Conservation (phyloP, 1,284 basidiomycete genomes). For the Tylopilus sp. region DNA sequence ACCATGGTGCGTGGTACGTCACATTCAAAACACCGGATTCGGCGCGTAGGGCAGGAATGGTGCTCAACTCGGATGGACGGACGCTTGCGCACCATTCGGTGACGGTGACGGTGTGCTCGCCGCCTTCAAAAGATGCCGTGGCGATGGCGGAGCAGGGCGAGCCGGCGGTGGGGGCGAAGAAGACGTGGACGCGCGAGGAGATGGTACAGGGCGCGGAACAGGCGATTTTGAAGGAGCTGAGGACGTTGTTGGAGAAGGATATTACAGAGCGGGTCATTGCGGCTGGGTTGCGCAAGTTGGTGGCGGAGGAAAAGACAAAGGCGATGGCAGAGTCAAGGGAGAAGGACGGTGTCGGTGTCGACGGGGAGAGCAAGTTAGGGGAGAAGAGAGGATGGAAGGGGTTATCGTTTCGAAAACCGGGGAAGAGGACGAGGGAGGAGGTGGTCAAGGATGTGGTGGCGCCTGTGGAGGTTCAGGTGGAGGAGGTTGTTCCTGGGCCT, state of each 20-base stretch:
- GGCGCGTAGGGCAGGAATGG: constrained; percentile 59
- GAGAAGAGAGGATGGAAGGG: constrained; percentile 55
- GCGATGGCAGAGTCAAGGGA: constrained; percentile 48
- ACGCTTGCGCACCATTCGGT: constrained; percentile 60
- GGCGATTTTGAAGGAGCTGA: constrained; percentile 62
- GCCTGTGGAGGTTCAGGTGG: constrained; percentile 33
- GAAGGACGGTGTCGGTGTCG: constrained; percentile 23
- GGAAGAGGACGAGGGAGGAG: constrained; percentile 41
- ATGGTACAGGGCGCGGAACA: constrained; percentile 58
- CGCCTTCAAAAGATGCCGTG: constrained; percentile 41
- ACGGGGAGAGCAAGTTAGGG: constrained; percentile 28
- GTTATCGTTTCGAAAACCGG: constrained; percentile 65
- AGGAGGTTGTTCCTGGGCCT: constrained; percentile 40
- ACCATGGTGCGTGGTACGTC: constrained; percentile 65
- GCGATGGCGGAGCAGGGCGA: constrained; percentile 45
- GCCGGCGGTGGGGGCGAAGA: constrained; percentile 34
- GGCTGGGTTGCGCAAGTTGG: constrained; percentile 51
- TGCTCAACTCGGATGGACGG: constrained; percentile 48
- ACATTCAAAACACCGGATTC: constrained; percentile 58
- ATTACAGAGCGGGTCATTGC: constrained; percentile 63
- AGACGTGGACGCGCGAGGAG: constrained; percentile 54
- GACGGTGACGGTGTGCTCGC: constrained; percentile 50
- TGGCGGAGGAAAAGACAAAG: constrained; percentile 46
- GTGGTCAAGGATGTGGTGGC: constrained; percentile 26
- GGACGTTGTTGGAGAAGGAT: constrained; percentile 61